These are phyloP conservation scores for Ilyonectria destructans DNA, from an alignment of 2,329 filamentous ascomycete genomes.

Conservation along the genomic window DNA sequence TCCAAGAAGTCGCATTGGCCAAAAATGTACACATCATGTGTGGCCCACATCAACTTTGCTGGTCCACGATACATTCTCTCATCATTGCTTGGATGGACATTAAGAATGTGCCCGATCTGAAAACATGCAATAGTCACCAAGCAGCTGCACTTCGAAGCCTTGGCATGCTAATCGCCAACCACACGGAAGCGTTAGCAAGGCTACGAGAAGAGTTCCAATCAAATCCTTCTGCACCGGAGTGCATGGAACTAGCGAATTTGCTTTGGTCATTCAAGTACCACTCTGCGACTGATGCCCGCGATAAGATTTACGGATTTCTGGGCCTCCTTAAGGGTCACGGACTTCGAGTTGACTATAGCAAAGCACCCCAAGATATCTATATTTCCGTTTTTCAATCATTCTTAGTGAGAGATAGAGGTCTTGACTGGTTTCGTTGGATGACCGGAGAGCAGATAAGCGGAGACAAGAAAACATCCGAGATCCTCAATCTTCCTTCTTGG, in stretches of 20 bases:
- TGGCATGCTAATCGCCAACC: no score
- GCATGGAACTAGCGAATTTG: neutral
- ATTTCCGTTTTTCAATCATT: neutral
- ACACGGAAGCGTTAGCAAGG: no score
- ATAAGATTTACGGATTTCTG: neutral
- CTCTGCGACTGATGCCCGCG: neutral
- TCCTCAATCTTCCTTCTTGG: neutral
- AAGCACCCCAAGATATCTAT: neutral
- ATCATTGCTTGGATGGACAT: no score
- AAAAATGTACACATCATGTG: neutral
- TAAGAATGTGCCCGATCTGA: no score
- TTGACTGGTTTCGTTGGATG: constrained; percentile 1
- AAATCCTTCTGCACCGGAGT: no score
- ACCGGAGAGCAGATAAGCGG: neutral
- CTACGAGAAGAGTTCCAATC: no score
- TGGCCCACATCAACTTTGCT: neutral
- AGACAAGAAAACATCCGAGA: neutral
- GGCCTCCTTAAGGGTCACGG: neutral
- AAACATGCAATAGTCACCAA: no score
- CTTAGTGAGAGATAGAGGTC: neutral
- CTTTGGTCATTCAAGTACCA: neutral
- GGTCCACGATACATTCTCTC: neutral
- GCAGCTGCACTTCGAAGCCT: no score
- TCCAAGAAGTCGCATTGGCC: neutral
- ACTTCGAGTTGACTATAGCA: neutral